phyloP scores from a whole-genome alignment of 768 basidiomycete species.

The Mrakia hoshinonis region DNA sequence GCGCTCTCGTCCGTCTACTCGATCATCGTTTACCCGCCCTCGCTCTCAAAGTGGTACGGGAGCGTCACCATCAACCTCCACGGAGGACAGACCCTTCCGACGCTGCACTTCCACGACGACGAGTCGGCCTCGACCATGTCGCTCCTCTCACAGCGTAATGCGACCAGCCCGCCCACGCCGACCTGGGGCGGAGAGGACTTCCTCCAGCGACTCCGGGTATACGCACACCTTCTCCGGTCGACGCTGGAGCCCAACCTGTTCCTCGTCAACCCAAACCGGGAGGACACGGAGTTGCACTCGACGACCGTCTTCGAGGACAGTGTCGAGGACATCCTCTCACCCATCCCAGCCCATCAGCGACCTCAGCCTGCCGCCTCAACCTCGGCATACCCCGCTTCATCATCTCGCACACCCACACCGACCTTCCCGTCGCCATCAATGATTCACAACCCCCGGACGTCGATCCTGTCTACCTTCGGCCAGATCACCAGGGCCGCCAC shows the following conservation, averaged over 20 bases:
- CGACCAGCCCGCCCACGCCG: conserved; percentile 43
- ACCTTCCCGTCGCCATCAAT: conserved; percentile 35
- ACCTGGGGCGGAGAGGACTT: conserved; percentile 82
- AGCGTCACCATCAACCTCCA: conserved; percentile 23
- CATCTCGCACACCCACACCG: conserved; percentile 55
- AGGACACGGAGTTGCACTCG: conserved; percentile 80
- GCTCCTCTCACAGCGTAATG: conserved; percentile 32
- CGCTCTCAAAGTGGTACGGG: conserved; percentile 24
- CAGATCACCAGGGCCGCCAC: conserved; percentile 65
- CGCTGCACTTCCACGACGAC: conserved; percentile 89
- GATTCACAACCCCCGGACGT: conserved; percentile 53
- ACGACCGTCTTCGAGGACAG: conserved; percentile 66
- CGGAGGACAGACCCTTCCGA: conserved; percentile 28
- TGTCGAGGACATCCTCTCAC: conserved; percentile 75
- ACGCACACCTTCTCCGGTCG: conserved; percentile 74
- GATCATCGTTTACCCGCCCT: conserved; percentile 69
- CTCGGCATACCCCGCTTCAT: conserved; percentile 35
- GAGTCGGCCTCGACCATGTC: conserved; percentile 63
- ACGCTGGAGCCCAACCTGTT: conserved; percentile 76
- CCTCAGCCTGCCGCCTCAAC: conserved; percentile 51
- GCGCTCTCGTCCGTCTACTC: conserved; percentile 83
- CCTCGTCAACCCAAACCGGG: conserved; percentile 81
- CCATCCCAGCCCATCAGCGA: conserved; percentile 71
- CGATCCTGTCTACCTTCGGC: conserved; percentile 85
- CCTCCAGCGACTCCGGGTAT: conserved; percentile 61